Evolutionary conservation across 805 yeast species (phyloP).

Genomic region (Brettanomyces custersianus): DNA sequence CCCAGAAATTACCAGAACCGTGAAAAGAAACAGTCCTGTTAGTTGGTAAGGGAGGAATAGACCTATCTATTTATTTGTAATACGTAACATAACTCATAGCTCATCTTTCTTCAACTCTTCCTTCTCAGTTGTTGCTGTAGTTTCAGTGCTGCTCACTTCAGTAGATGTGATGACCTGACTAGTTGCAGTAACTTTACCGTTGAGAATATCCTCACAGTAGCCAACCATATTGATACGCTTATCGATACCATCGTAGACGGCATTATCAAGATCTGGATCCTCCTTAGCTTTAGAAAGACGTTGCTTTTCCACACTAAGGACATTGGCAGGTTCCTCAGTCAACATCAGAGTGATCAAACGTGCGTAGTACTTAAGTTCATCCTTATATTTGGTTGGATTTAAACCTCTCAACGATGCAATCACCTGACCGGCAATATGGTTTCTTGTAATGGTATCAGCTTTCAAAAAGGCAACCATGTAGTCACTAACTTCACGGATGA

Average conservation of each 20-base stretch:
- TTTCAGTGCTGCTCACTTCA: no score
- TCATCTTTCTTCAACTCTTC: neutral
- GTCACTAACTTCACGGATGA: conserved; percentile 26
- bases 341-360: conserved; percentile 35
- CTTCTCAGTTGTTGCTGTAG: neutral
- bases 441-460: conserved; percentile 20
- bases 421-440: conserved; percentile 21
- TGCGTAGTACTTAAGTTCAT: conserved; percentile 37
- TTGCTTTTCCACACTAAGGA: conserved; percentile 34
- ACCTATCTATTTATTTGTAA: neutral
- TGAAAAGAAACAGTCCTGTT: conserved; percentile 43
- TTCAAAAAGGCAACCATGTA: conserved; percentile 23
- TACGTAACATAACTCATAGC: neutral
- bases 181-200: conserved; percentile 2
- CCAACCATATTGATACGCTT: conserved; percentile 37
- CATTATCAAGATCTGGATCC: conserved; percentile 28
- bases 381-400: conserved; percentile 11
- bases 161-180: neutral
- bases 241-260: conserved; percentile 41
- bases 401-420: conserved; percentile 28
- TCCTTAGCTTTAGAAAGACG: conserved; percentile 37
- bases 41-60: conserved; percentile 35
- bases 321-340: conserved; percentile 34
- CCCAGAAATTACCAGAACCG: conserved; percentile 57
- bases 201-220: conserved; percentile 5